A percentile compares a stretch with the other conserved stretches of the same genome.
phyloP scores from a whole-genome alignment of 805 yeast genomes.

The Starmerella cellae region DNA sequence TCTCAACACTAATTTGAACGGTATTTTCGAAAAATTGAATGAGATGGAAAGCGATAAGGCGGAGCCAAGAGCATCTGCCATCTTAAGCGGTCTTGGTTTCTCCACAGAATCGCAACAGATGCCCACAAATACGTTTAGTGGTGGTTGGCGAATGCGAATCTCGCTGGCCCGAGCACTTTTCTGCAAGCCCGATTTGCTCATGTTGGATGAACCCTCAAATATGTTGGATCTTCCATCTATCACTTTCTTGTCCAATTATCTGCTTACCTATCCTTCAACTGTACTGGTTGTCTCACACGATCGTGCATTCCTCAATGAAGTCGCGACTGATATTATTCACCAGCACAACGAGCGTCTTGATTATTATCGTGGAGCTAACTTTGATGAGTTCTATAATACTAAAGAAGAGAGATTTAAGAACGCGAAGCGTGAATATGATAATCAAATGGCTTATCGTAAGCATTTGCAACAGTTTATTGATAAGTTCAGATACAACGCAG shows the following conservation, averaged over 20 bases:
- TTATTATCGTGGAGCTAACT: conserved; percentile 80
- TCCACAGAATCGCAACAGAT: conserved; percentile 68
- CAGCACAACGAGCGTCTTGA: conserved; percentile 96
- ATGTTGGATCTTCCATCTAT: conserved; percentile 99
- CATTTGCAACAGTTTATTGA: conserved; percentile 92
- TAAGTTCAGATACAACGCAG: conserved; percentile 94
- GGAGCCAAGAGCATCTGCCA: conserved; percentile 91
- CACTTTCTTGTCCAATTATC: conserved; percentile 78
- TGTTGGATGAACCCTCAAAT: conserved; percentile 97
- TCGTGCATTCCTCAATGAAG: conserved; percentile 91
- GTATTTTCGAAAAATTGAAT: conserved; percentile 63
- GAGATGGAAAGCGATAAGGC: conserved; percentile 98
- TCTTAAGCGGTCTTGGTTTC: conserved; percentile 86
- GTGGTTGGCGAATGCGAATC: conserved; percentile 99
- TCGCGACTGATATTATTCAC: conserved; percentile 94
- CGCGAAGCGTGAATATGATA: conserved; percentile 89
- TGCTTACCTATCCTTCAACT: conserved; percentile 82
- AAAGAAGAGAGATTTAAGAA: conserved; percentile 90
- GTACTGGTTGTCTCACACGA: conserved; percentile 96
- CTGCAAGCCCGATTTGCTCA: conserved; percentile 86
- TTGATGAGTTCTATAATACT: conserved; percentile 83
- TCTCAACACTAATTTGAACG: conserved; percentile 62
- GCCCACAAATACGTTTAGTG: conserved; percentile 86
- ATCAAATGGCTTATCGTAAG: conserved; percentile 88
- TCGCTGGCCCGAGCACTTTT: conserved; percentile 96